Evolutionary conservation across 2,329 filamentous ascomycete species (phyloP).

Genomic region (Falciphora oryzae): DNA sequence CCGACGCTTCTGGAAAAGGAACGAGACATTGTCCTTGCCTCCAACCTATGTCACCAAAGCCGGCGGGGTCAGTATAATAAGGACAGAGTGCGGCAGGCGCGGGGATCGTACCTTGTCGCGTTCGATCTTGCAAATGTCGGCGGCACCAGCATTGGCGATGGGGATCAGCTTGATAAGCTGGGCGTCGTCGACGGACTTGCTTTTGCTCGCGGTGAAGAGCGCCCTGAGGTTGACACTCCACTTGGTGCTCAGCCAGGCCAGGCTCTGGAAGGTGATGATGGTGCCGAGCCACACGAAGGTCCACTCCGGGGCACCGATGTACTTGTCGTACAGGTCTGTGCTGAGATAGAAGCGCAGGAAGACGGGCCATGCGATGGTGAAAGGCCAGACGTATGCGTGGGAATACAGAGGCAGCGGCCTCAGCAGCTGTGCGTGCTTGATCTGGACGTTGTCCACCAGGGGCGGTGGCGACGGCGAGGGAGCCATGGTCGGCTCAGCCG

Average conservation of each 20-base stretch:
- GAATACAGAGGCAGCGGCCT: slow-evolving; percentile 75
- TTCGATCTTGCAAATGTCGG: slow-evolving; percentile 79
- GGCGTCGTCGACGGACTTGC: slow-evolving; percentile 65
- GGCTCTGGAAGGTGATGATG: slow-evolving; percentile 81
- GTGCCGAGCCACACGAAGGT: slow-evolving; percentile 90
- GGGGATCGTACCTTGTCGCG: slow-evolving; percentile 57
- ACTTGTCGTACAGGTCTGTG: slow-evolving; percentile 76
- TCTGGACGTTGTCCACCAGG: slow-evolving; percentile 88
- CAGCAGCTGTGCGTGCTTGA: slow-evolving; percentile 80
- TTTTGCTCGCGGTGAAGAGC: slow-evolving; percentile 71
- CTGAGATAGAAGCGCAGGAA: slow-evolving; percentile 87
- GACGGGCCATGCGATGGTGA: slow-evolving; percentile 82
- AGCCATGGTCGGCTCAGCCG: slow-evolving; percentile 10
- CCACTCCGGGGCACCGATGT: slow-evolving; percentile 95
- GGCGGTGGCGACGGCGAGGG: slow-evolving; percentile 52
- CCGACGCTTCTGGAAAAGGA: slow-evolving; percentile 95
- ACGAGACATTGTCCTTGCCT: slow-evolving; percentile 73
- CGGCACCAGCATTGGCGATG: slow-evolving; percentile 76
- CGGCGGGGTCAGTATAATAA: neutral
- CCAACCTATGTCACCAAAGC: slow-evolving; percentile 42
- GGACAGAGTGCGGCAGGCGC: slow-evolving; percentile 8
- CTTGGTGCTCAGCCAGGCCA: slow-evolving; percentile 93
- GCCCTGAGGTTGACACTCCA: slow-evolving; percentile 90
- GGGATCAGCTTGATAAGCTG: slow-evolving; percentile 90
- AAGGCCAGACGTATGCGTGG: slow-evolving; percentile 91